Evolutionary conservation across 2,329 filamentous ascomycete species (phyloP), one percentile per base, ranked within the genome.

Genomic region (Fusarium anthophilum): DNA sequence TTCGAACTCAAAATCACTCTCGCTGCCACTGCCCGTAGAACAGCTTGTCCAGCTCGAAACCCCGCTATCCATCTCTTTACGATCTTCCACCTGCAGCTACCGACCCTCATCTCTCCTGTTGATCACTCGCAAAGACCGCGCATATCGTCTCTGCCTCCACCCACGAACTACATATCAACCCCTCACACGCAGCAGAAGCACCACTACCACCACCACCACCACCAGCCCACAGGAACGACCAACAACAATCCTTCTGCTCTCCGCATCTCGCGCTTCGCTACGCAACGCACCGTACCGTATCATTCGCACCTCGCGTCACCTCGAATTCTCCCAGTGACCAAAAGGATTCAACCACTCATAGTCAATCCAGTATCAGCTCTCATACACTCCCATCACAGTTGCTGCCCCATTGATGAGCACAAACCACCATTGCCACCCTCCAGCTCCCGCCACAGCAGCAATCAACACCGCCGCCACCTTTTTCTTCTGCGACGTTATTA

Each of bases 51-150:
- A 58, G 45, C 43, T 56, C 60, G 39, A 43, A 41, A 50, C 43
- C 50, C 57, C 45, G 64, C 48, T 18, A 38, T 51, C 30, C 48
- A 24, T 51, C 48, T 35, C 43, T 67, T 47, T 41, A 38, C 54
- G 56, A 63, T 63, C 67, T 59, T 54, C 64, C 32, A 64, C 60
- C 63, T 62, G 70, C 65, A 66, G 58, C 56, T 60, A 54, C 39
- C 56, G 32, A 56, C 56, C 72, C 64, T 72, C 72, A 72, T 62
- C 55, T 72, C 72, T 75, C 72, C 72, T 75, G 72, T 74, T 75
- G 68, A 74, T 75, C 72, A 59, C 37, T 64, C 67, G 45, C 71
- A 50, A 69, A 72, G 61, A 66, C 71, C 67, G 63, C 71, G 74
- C 68, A 74, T 48, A 48, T 71, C 57, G 66, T 70, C 53, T 69